phyloP scores from a whole-genome alignment of 192 early-diverging fungal genomes.

The Gigaspora rosea region DNA sequence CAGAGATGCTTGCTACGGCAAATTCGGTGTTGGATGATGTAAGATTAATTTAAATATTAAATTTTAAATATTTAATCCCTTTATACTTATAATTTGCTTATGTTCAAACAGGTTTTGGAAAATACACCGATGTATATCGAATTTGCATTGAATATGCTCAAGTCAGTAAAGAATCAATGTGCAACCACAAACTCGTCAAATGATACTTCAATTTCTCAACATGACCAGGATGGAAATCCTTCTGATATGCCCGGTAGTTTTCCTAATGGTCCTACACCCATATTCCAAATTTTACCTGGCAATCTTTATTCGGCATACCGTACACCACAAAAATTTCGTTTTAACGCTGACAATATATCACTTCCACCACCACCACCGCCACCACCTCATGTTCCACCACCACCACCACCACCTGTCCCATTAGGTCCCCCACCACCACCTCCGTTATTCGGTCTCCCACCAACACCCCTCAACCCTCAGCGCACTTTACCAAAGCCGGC shows the following conservation, averaged over 20 bases:
- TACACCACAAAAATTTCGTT: background rate
- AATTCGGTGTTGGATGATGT: background rate
- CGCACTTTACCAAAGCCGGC: background rate
- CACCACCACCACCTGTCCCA: background rate
- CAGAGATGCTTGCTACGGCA: background rate
- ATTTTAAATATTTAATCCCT: background rate
- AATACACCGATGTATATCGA: background rate
- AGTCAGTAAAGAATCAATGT: background rate
- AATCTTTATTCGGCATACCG: background rate
- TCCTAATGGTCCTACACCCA: background rate
- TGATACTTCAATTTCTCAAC: background rate
- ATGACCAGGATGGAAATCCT: background rate
- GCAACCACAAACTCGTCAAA: background rate
- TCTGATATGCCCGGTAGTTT: background rate
- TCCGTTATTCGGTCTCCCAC: background rate
- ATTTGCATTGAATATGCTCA: background rate
- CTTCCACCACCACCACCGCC: background rate
- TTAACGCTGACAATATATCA: background rate
- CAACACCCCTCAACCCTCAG: background rate
- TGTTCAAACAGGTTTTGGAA: background rate
- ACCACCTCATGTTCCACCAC: background rate
- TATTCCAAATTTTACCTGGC: background rate
- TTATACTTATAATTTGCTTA: background rate
- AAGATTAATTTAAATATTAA: background rate
- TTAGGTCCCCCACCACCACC: background rate